Percentiles rank a stretch among this genome's conserved stretches.
Conservation (phyloP, 116 monocot genomes). For the Papilionanthe hybrid region DNA sequence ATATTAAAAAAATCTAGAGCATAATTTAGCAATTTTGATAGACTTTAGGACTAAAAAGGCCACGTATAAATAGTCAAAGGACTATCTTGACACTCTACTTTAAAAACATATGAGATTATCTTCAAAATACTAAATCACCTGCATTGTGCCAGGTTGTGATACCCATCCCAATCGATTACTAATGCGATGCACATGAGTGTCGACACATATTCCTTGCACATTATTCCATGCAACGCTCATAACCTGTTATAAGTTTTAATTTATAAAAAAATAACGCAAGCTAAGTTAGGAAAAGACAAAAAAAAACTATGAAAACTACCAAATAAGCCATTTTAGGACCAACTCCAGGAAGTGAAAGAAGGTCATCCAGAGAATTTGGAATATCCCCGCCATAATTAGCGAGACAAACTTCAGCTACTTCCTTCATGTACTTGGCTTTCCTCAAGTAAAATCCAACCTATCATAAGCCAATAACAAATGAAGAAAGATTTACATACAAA, state of each 20-base stretch:
- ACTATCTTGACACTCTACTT: background rate
- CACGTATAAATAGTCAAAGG: too few relatives aligned
- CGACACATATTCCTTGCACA: constrained; percentile 97
- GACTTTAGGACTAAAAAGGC: too few relatives aligned
- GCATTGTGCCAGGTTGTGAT: constrained; percentile 48
- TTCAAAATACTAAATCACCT: constrained; percentile 29
- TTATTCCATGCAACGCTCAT: constrained; percentile 89
- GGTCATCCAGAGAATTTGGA: constrained; percentile 62
- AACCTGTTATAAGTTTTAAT: constrained; percentile 38
- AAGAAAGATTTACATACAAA: too few relatives aligned
- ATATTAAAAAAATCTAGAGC: too few relatives aligned
- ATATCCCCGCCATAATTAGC: constrained; percentile 82
- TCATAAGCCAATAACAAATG: background rate
- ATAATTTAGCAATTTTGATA: too few relatives aligned
- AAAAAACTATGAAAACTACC: constrained; percentile 29
- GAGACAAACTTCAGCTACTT: constrained; percentile 80
- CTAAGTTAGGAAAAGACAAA: background rate
- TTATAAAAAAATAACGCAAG: background rate
- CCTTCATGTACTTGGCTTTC: constrained; percentile 84
- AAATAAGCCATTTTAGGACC: constrained; percentile 98
- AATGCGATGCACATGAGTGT: constrained; percentile 96
- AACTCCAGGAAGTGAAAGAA: constrained; percentile 83
- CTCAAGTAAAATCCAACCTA: constrained; percentile 97
- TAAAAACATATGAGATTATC: background rate
- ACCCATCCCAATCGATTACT: constrained; percentile 97